These are phyloP conservation scores for Vanderwaltozyma polyspora DNA, from an alignment of 805 yeast species.

Conservation along the genomic window DNA sequence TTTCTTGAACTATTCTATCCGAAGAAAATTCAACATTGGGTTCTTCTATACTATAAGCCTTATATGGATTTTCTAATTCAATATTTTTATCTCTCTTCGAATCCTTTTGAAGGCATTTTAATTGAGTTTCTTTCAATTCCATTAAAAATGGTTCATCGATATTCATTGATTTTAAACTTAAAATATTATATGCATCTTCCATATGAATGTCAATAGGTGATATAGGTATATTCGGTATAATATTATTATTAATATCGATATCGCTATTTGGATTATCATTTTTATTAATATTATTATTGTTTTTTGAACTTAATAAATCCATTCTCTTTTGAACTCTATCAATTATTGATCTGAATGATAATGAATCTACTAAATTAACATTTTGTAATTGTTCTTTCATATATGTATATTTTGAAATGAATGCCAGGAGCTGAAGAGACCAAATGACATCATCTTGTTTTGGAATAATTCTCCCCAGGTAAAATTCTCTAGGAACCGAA, in stretches of 20 bases:
- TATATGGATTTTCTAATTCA: slow-evolving; percentile 2
- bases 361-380: slow-evolving; percentile 61
- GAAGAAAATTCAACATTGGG: background rate
- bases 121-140: slow-evolving; percentile 9
- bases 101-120: background rate
- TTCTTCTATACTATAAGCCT: background rate
- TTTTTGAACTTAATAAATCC: background rate
- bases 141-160: slow-evolving; percentile 8
- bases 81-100: background rate
- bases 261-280: background rate
- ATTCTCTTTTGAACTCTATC: slow-evolving; percentile 11
- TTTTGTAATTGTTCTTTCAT: slow-evolving; percentile 64
- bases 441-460: slow-evolving; percentile 88
- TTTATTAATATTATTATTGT: background rate
- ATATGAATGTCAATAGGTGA: background rate
- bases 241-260: background rate
- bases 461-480: slow-evolving; percentile 71
- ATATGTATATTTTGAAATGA: slow-evolving; percentile 81
- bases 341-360: slow-evolving; percentile 40
- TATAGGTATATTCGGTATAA: background rate
- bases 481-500: slow-evolving; percentile 41
- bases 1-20: slow-evolving; percentile 8
- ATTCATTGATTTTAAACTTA: background rate
- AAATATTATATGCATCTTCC: background rate
- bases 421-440: slow-evolving; percentile 86